phyloP scores from a whole-genome alignment of 345 rosid species.

The Eucalyptus pumila region DNA sequence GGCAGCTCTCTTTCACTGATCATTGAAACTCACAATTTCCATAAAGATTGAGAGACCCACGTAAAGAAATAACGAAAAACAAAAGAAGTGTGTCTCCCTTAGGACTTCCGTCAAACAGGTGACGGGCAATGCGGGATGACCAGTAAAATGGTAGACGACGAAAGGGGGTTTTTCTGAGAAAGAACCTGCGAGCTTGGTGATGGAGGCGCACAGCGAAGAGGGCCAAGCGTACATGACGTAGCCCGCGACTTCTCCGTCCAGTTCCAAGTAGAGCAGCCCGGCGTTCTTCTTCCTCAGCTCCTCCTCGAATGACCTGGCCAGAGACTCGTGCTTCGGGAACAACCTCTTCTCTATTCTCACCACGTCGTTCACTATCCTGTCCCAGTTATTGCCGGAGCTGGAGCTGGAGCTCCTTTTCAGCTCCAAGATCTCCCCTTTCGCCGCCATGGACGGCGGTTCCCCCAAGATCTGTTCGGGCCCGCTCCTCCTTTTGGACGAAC shows the following conservation, averaged over 20 bases:
- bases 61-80: not conserved
- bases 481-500: not conserved
- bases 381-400: constrained; percentile 2
- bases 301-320: constrained; percentile 45
- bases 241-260: constrained; percentile 38
- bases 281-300: constrained; percentile 63
- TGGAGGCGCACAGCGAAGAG: constrained; percentile 59
- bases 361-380: constrained; percentile 35
- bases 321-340: constrained; percentile 83
- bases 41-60: not conserved
- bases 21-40: not conserved
- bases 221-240: constrained; percentile 72
- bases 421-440: constrained; percentile 8
- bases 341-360: constrained; percentile 62
- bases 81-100: not conserved
- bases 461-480: not conserved
- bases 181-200: constrained; percentile 80
- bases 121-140: not conserved
- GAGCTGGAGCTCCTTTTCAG: constrained; percentile 30
- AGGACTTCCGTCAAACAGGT: constrained; percentile 41
- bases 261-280: constrained; percentile 43
- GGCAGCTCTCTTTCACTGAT: constrained; percentile 59
- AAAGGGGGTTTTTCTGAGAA: not conserved
- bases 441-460: not conserved
- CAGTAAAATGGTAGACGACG: not conserved